Conservation (phyloP, 2,329 filamentous ascomycete species). For the Calonectria fujianensis region DNA sequence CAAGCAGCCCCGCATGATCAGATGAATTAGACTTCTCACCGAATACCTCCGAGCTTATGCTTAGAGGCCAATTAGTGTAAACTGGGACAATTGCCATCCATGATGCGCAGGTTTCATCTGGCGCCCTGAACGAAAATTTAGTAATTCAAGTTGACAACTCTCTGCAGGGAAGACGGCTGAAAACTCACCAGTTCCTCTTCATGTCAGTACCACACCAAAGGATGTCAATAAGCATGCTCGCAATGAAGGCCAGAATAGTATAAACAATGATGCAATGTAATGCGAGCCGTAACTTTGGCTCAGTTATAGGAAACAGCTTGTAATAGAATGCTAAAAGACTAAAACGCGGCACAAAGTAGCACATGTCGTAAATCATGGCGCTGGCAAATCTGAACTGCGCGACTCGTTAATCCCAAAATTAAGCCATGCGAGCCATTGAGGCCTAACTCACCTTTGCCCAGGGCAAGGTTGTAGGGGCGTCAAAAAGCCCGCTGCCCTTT, state of each 20-base stretch:
- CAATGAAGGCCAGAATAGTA: background rate
- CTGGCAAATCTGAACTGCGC: background rate
- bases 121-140: background rate
- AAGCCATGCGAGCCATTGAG: no score
- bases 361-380: background rate
- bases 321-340: constrained; percentile 8
- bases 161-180: fast-evolving
- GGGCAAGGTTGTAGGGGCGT: background rate
- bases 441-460: background rate
- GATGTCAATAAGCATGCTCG: constrained; percentile 21
- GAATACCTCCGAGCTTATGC: background rate
- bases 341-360: constrained; percentile 9
- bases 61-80: constrained; percentile 4
- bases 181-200: background rate
- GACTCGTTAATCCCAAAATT: background rate
- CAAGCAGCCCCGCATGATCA: no score
- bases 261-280: background rate
- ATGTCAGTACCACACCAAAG: constrained; percentile 6
- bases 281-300: constrained; percentile 6
- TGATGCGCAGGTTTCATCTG: background rate
- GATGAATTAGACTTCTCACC: background rate
- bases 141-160: background rate
- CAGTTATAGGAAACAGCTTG: background rate
- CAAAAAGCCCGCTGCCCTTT: background rate
- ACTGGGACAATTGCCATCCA: constrained; percentile 9